Conservation (phyloP, 148 eudicot species). For the Polygonum maritimum region DNA sequence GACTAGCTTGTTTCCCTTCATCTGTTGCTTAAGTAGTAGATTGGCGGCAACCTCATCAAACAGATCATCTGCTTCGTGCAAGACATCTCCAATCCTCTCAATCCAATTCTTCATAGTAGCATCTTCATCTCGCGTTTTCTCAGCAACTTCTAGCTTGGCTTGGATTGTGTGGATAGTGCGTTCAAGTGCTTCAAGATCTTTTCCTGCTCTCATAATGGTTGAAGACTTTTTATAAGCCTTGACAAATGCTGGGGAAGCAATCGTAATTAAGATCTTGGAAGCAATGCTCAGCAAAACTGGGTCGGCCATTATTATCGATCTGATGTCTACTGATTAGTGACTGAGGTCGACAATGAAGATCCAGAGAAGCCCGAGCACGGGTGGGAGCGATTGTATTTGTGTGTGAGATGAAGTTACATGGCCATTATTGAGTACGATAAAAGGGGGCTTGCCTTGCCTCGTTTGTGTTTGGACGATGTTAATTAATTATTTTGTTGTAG, state of each 20-base stretch:
- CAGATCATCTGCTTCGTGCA: neutral
- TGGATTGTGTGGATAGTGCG: conserved; percentile 14
- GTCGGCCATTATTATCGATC: neutral
- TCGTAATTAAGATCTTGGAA: neutral
- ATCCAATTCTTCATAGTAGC: conserved; percentile 13
- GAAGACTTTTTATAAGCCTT: neutral
- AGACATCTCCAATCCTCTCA: neutral
- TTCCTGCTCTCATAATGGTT: conserved; percentile 6
- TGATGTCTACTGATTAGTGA: neutral
- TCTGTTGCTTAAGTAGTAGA: neutral
- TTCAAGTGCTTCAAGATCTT: conserved; percentile 10
- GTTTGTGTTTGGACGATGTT: too few relatives aligned
- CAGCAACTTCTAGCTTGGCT: conserved; percentile 22
- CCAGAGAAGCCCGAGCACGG: too few relatives aligned
- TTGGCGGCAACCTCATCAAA: neutral
- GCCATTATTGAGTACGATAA: too few relatives aligned
- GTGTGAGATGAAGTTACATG: too few relatives aligned
- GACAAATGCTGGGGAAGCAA: neutral
- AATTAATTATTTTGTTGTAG: too few relatives aligned
- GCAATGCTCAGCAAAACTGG: neutral
- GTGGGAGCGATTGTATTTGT: too few relatives aligned
- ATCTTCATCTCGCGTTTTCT: conserved; percentile 16
- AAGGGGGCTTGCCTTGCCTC: too few relatives aligned
- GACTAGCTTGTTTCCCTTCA: neutral
- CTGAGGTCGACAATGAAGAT: too few relatives aligned